Evolutionary conservation across 805 yeast genomes (phyloP), one percentile per base, ranked within the genome.

Genomic region (Yamadazyma olivae): DNA sequence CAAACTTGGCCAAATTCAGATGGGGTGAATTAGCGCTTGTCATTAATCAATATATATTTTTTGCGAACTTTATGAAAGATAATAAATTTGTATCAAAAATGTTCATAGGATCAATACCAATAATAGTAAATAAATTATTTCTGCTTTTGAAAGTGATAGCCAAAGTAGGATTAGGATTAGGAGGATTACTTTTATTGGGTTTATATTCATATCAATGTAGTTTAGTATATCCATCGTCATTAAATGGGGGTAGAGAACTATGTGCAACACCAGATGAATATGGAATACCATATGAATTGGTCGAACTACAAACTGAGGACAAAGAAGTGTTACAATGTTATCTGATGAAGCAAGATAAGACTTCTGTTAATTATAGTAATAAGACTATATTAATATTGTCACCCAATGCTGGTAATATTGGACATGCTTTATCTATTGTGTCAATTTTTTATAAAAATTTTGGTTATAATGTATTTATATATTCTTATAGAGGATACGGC

Each of bases 321-420:
- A 84, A 83, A 2, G 82, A 77, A 39, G 68, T 59, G 8, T 57
- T 91, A 22, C 84, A 85, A 41, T 73, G 86, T 17, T 91, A 67
- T 54, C 64, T 76, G 33, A 62, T 87, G 38, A 61, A 71, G 14
- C 83, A 80, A 17, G 76, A 77, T 40, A 47, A 54, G 4, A 45
- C 48, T 9, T 40, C 51, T 3, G 49, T 64, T 3, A 44, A 39
- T 15, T 74, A 79, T 39, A 58, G 71, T 21, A 68, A 75, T 44
- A 84, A 82, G 45, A 86, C 97, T 0, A 73, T 91, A 8, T 51
- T 93, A 17, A 72, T 93, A 15, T 68, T 90, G 34, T 80, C 89
- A 32, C 98, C 98, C 4, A 91, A 91, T 59, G 97, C 97, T 2
- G 98, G 98, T 4, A 91, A 93, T 56, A 91, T 91, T 45, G 98